phyloP scores from a whole-genome alignment of 768 basidiomycete genomes.

The Ephemerocybe angulata region DNA sequence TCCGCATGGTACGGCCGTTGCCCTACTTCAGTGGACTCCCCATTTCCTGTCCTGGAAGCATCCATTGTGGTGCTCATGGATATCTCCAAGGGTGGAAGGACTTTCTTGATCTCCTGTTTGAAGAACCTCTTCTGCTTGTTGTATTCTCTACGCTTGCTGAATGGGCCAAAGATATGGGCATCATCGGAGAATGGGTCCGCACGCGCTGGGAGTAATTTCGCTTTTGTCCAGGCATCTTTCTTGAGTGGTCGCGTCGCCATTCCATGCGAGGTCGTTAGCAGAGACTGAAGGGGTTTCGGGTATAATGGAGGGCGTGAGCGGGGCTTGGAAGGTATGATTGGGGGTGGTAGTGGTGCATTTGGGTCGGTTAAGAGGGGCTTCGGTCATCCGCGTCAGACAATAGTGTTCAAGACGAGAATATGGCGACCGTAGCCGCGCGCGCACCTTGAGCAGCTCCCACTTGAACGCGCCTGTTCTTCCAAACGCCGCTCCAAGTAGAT shows the following conservation, averaged over 20 bases:
- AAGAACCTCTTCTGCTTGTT: constrained; percentile 73
- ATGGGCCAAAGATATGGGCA: constrained; percentile 53
- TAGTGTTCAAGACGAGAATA: neutral
- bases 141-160: constrained; percentile 71
- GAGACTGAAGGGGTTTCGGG: constrained; percentile 55
- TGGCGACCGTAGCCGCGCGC: constrained; percentile 9
- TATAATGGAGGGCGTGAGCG: constrained; percentile 63
- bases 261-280: constrained; percentile 54
- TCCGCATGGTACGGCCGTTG: constrained; percentile 6
- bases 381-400: neutral
- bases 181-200: constrained; percentile 57
- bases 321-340: constrained; percentile 48
- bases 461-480: constrained; percentile 70
- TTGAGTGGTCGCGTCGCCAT: constrained; percentile 44
- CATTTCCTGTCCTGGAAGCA: constrained; percentile 10
- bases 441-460: constrained; percentile 65
- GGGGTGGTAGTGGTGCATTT: constrained; percentile 34
- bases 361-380: constrained; percentile 59
- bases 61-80: too few species aligned
- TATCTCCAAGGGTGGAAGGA: constrained; percentile 58
- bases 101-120: constrained; percentile 47
- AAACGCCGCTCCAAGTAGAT: constrained; percentile 67
- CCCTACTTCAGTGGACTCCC: constrained; percentile 5
- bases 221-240: constrained; percentile 37
- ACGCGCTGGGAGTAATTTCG: constrained; percentile 54